A percentile compares a stretch with the other conserved stretches of the same genome.
Evolutionary conservation across 192 early-diverging fungal species (phyloP).

Genomic region (Podila minutissima): DNA sequence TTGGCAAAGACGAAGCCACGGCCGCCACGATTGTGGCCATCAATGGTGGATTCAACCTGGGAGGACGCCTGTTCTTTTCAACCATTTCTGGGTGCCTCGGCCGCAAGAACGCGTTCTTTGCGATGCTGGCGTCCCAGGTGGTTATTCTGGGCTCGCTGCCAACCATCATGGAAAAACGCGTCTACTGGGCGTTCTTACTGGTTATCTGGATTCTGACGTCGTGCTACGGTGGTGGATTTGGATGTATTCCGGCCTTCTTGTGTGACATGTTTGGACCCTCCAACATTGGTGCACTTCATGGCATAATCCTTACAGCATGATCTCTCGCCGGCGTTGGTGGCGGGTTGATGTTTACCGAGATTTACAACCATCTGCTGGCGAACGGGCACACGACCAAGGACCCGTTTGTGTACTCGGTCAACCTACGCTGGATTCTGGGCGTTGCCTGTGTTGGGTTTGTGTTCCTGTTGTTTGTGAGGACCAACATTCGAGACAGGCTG

Average conservation of each 20-base stretch:
- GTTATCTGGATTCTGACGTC: constrained; percentile 71
- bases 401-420: constrained; percentile 63
- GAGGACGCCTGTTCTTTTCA: constrained; percentile 65
- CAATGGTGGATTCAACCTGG: constrained; percentile 69
- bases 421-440: constrained; percentile 78
- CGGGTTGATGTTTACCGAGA: constrained; percentile 72
- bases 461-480: constrained; percentile 66
- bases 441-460: constrained; percentile 68
- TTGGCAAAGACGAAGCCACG: constrained; percentile 47
- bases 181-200: constrained; percentile 69
- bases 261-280: constrained; percentile 85
- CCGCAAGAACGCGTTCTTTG: constrained; percentile 75
- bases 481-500: constrained; percentile 70
- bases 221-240: constrained; percentile 82
- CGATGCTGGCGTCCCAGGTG: constrained; percentile 68
- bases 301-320: constrained; percentile 82
- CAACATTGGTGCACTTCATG: constrained; percentile 79
- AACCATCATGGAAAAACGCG: constrained; percentile 58
- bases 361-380: constrained; percentile 60
- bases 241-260: constrained; percentile 78
- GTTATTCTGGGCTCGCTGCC: constrained; percentile 68
- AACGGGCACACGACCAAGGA: constrained; percentile 58
- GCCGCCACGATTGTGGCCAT: constrained; percentile 62
- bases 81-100: constrained; percentile 66
- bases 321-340: constrained; percentile 79